Evolutionary conservation across 768 basidiomycete species (phyloP).

Genomic region (Leccinum uliginosum): DNA sequence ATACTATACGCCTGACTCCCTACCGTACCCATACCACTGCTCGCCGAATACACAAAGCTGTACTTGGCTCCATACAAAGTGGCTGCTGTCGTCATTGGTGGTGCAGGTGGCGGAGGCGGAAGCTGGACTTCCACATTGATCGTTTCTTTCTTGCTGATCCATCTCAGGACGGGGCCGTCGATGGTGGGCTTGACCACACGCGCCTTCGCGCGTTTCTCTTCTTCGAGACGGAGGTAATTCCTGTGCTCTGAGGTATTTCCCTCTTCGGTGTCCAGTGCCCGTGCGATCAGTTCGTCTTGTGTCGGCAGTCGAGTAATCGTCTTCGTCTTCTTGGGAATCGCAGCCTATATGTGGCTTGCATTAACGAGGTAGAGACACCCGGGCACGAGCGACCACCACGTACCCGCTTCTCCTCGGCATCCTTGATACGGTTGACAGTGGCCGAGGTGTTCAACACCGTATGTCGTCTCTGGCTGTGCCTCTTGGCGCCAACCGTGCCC

Average conservation of each 20-base stretch:
- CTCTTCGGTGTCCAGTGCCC: slow-evolving; percentile 86
- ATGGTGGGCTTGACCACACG: slow-evolving; percentile 55
- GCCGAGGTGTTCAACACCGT: slow-evolving; percentile 71
- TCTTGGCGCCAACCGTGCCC: slow-evolving; percentile 23
- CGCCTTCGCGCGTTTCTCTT: slow-evolving; percentile 70
- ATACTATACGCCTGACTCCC: slow-evolving; percentile 21
- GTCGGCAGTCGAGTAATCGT: slow-evolving; percentile 50
- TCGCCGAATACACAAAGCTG: slow-evolving; percentile 18
- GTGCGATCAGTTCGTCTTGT: slow-evolving; percentile 80
- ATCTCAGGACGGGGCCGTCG: slow-evolving; percentile 65
- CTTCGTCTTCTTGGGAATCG: slow-evolving; percentile 59
- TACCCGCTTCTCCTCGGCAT: slow-evolving; percentile 61
- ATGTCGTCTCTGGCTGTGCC: slow-evolving; percentile 63
- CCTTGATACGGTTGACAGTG: slow-evolving; percentile 59
- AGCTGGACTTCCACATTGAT: slow-evolving; percentile 36
- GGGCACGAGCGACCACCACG: slow-evolving; percentile 7
- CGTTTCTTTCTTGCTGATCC: slow-evolving; percentile 64
- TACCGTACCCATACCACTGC: background rate
- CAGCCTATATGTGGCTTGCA: slow-evolving; percentile 36
- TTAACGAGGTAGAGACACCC: background rate
- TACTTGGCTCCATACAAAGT: slow-evolving; percentile 15
- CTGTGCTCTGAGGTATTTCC: slow-evolving; percentile 75
- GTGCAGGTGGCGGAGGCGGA: slow-evolving; percentile 28
- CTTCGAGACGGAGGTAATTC: slow-evolving; percentile 75
- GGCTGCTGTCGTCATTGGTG: slow-evolving; percentile 8